Evolutionary conservation across 2,329 filamentous ascomycete species (phyloP).

Genomic region (Gnomoniopsis sp.): DNA sequence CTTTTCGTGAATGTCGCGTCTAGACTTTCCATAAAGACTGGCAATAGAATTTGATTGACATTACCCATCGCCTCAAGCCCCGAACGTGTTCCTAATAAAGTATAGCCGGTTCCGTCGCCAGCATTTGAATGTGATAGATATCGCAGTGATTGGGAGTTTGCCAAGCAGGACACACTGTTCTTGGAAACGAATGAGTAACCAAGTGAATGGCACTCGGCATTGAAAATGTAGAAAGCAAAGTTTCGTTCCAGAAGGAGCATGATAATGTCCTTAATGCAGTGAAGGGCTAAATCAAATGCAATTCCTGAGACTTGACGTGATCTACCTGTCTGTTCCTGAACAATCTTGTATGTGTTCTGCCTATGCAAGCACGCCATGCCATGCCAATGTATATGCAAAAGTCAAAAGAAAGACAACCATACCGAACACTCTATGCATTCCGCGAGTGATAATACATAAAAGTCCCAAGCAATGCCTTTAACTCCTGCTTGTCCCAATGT

Average conservation of each 20-base stretch:
- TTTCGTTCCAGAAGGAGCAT: not conserved
- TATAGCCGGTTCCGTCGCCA: not conserved
- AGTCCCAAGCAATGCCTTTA: not conserved
- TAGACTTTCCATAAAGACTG: slow-evolving; percentile 16
- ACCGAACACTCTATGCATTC: not conserved
- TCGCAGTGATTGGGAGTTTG: too few relatives aligned
- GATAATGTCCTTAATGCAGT: not conserved
- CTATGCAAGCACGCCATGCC: slow-evolving; percentile 1
- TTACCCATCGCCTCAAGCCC: not conserved
- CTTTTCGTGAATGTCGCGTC: not conserved
- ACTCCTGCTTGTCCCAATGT: not conserved
- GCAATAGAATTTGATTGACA: slow-evolving; percentile 14
- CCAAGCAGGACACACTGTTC: too few relatives aligned
- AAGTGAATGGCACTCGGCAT: too few relatives aligned
- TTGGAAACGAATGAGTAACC: too few relatives aligned
- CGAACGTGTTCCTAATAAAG: not conserved
- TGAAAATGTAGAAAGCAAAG: not conserved
- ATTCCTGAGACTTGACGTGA: not conserved
- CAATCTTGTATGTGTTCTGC: not conserved
- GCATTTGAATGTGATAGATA: too few relatives aligned
- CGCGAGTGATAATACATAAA: slow-evolving; percentile 1
- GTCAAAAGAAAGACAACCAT: slow-evolving; percentile 5
- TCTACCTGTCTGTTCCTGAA: not conserved
- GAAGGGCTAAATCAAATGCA: not conserved
- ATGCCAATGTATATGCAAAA: not conserved